Evolutionary conservation across 2,329 filamentous ascomycete genomes (phyloP).

Genomic region (Scedosporium minutisporum): DNA sequence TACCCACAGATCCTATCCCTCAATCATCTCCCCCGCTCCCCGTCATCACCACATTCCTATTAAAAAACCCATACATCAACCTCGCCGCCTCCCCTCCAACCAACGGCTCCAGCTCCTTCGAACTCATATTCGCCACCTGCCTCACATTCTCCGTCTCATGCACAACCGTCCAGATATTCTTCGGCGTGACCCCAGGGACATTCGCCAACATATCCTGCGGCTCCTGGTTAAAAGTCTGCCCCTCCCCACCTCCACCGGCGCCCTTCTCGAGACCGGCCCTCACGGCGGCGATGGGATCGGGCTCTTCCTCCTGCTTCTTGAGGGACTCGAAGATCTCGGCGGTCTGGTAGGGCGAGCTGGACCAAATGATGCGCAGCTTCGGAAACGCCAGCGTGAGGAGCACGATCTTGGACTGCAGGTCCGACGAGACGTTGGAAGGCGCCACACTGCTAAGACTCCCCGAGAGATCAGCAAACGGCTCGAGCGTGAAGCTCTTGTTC

Average conservation of each 20-base stretch:
- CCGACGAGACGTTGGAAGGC: slow-evolving; percentile 48
- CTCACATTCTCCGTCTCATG: slow-evolving; percentile 64
- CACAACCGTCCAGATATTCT: slow-evolving; percentile 65
- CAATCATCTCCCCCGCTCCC: not conserved
- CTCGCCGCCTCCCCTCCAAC: slow-evolving; percentile 71
- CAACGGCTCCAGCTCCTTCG: slow-evolving; percentile 59
- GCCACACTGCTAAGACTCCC: slow-evolving; percentile 54
- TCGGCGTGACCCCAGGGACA: slow-evolving; percentile 75
- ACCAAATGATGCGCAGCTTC: slow-evolving; percentile 85
- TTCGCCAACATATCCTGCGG: slow-evolving; percentile 84
- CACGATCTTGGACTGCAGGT: slow-evolving; percentile 85
- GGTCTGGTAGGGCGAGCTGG: slow-evolving; percentile 84
- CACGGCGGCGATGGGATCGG: slow-evolving; percentile 81
- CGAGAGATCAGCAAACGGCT: slow-evolving; percentile 61
- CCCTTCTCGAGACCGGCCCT: slow-evolving; percentile 59
- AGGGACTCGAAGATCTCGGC: slow-evolving; percentile 93
- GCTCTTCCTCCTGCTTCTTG: slow-evolving; percentile 82
- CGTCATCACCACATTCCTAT: slow-evolving; percentile 40
- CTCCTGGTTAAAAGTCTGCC: slow-evolving; percentile 58
- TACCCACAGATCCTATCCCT: not conserved
- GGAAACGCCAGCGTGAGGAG: slow-evolving; percentile 89
- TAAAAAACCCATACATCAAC: slow-evolving; percentile 75
- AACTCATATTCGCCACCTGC: slow-evolving; percentile 80
- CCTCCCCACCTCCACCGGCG: slow-evolving; percentile 5
- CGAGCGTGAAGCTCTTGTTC: slow-evolving; percentile 93